Evolutionary conservation across 768 basidiomycete species (phyloP), one percentile per base, ranked within the genome.

Genomic region (Kondoa subrosea): DNA sequence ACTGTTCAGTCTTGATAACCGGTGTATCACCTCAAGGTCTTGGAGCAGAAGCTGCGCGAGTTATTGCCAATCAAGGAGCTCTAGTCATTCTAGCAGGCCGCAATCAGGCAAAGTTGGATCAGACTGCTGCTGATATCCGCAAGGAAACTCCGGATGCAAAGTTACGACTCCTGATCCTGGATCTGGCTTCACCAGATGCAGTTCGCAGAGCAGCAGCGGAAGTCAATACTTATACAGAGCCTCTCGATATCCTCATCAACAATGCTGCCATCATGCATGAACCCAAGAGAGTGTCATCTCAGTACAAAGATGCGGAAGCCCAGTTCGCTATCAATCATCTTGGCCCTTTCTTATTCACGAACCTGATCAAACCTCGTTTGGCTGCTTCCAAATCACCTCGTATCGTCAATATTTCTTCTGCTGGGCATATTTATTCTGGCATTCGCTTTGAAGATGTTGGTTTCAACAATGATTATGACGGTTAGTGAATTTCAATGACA

Each of bases 211-310:
- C 68, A 17, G 72, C 68, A 0, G 57, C 57, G 3, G 66, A 71
- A 27, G 67, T 72, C 16, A 34, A 64, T 21, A 34, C 33, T 2
- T 71, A 56, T 17, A 1, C 57, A 12, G 66, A 69, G 34, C 68
- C 68, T 15, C 67, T 71, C 66, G 67, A 72, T 58, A 64, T 68
- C 62, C 57, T 71, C 21, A 69, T 72, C 67, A 71, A 71, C 68
- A 71, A 69, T 61, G 68, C 66, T 0, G 68, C 56, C 16, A 33
- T 66, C 25, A 64, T 67, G 65, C 60, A 32, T 2, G 0, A 30
- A 21, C 2, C 50, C 1, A 26, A 56, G 14, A 31, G 33, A 30
- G 26, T 40, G 4, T 3, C 25, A 17, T 57, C 71, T 1, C 31
- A 27, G 1, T 65, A 71, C 60, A 56, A 59, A 4, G 71, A 67